phyloP scores from a whole-genome alignment of 1,139 yeast genomes.

The Spathaspora sp. region DNA sequence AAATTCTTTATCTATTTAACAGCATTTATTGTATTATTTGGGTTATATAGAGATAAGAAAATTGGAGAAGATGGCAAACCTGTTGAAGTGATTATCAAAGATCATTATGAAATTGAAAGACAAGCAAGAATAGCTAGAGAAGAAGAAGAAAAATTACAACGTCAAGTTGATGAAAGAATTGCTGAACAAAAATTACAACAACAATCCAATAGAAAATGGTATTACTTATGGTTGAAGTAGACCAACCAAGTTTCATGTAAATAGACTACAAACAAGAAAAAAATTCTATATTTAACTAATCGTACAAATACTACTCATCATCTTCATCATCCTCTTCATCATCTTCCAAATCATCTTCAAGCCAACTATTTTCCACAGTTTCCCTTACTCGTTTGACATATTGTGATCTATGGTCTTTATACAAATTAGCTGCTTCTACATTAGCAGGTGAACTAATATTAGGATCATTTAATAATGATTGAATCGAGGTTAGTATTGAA shows the following conservation, averaged over 20 bases:
- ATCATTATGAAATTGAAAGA: slow-evolving; percentile 35
- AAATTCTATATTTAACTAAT: not conserved
- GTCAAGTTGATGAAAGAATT: slow-evolving; percentile 11
- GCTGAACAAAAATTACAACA: slow-evolving; percentile 4
- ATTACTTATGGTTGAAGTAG: slow-evolving; percentile 27
- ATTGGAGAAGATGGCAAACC: slow-evolving; percentile 52
- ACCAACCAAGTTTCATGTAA: not conserved
- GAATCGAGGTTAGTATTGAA: slow-evolving; percentile 88
- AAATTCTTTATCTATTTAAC: slow-evolving; percentile 50
- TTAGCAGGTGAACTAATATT: slow-evolving; percentile 97
- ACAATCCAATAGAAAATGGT: slow-evolving; percentile 22
- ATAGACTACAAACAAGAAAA: not conserved
- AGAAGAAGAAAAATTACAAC: slow-evolving; percentile 14
- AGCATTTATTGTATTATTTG: slow-evolving; percentile 40
- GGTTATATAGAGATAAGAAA: slow-evolving; percentile 49
- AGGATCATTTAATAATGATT: slow-evolving; percentile 89
- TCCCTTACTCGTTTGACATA: slow-evolving; percentile 89
- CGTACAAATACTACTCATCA: slow-evolving; percentile 10
- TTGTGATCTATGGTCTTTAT: slow-evolving; percentile 92
- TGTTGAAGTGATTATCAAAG: slow-evolving; percentile 36
- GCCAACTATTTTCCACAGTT: slow-evolving; percentile 91
- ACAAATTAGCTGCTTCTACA: slow-evolving; percentile 95
- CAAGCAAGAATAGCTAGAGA: slow-evolving; percentile 18
- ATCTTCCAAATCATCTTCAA: slow-evolving; percentile 57
- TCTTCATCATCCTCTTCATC: slow-evolving; percentile 63